Percentiles rank a stretch among this genome's conserved stretches.
These are phyloP conservation scores for Udeniomyces megalosporus DNA, from an alignment of 768 basidiomycete genomes.

Conservation along the genomic window DNA sequence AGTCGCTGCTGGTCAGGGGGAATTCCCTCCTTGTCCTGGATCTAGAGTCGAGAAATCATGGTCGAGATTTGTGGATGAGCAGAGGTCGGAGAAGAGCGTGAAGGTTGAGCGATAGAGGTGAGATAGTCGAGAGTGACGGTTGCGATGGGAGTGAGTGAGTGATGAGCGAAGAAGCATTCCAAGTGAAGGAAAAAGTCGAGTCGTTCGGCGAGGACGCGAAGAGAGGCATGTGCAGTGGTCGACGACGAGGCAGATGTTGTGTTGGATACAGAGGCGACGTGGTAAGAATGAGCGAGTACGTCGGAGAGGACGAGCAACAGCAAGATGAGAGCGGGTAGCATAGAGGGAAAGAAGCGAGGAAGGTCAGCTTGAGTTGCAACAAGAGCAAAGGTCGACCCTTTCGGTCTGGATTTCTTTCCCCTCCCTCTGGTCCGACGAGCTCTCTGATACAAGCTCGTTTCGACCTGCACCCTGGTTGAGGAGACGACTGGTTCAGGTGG, in stretches of 20 bases:
- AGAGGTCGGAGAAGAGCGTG: not conserved
- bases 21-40: constrained; percentile 35
- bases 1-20: constrained; percentile 36
- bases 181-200: no score
- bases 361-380: no score
- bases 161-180: not conserved
- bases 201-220: no score
- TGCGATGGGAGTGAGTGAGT: not conserved
- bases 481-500: no score
- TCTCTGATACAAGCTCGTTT: no score
- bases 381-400: no score
- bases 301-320: not conserved
- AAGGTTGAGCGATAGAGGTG: not conserved
- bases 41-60: no score
- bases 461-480: no score
- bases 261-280: not conserved
- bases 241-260: no score
- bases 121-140: not conserved
- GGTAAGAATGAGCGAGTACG: not conserved
- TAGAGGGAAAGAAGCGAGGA: not conserved
- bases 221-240: no score
- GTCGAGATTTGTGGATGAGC: not conserved
- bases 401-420: no score
- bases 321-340: not conserved
- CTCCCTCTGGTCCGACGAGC: not conserved